Base-by-base conservation (phyloP, 352 stramenopile species). In the Phytophthora citrophthora region DNA sequence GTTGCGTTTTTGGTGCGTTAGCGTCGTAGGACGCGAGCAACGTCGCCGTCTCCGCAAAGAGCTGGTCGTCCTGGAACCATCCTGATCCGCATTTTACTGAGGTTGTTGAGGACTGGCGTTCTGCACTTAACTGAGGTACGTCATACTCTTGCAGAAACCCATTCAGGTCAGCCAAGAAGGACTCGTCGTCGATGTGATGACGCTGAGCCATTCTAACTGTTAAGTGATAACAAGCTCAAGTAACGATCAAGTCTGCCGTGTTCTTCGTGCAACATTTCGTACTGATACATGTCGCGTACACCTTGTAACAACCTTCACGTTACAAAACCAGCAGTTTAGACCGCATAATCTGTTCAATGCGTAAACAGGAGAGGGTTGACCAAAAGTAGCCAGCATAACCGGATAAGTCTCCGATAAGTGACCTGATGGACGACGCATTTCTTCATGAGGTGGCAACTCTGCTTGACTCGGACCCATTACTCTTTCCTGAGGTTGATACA, bases 31-130 rank as follows among this genome's bases (percentile, higher is more conserved):
- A 55, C 12, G 13, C 32, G 3, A 55, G 13, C 13, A 68, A 16
- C 7, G 39, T 59, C 9, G 61, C 52, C 8, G 59, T 68, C 39
- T 72, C 64, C n/a, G 31, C 52, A 27, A 64, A 38, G 6, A 73
- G 47, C 34, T 54, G 13, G 12, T 49, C 51, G 48, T 66, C 65
- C 41, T 54, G 39, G 5, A 48, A 4, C 46, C 38, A 41, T 15
- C 26, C 29, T 3, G n/a, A 29, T 4, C 26, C n/a, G 8, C 27
- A 13, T 23, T 16, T 31, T 48, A 10, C 11, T 26, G 16, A 4
- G 3, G 39, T 16, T 26, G 16, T 20, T 26, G 39, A 12, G 5
- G n/a, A 8, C 20, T 45, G 39, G 8, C 12, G 39, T n/a, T 13
- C 39, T 15, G 6, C 39, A 45, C n/a, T 26, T 11, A 24, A 9